Evolutionary conservation across 257 asterid genomes (phyloP).

Genomic region (Solanum arcanum): DNA sequence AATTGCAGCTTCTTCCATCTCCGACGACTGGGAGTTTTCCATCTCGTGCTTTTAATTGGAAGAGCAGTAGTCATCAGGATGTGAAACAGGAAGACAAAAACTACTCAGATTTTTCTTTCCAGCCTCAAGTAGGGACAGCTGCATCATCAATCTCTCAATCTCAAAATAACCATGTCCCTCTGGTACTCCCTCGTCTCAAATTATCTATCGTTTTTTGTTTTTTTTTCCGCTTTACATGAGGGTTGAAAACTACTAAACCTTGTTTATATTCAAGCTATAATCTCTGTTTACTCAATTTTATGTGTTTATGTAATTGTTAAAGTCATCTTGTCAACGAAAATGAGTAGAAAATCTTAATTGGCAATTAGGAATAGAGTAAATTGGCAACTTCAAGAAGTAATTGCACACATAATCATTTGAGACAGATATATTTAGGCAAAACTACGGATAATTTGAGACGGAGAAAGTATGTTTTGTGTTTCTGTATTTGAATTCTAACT

Average conservation of each 20-base stretch:
- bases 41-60: conserved; percentile 40
- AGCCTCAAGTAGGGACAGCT: conserved; percentile 8
- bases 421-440: not conserved
- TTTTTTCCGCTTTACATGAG: not conserved
- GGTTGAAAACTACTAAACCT: not conserved
- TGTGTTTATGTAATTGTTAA: not conserved
- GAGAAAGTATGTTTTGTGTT: not conserved
- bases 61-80: conserved; percentile 17
- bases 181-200: not conserved
- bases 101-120: conserved; percentile 55
- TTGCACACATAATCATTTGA: not conserved
- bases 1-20: conserved; percentile 70
- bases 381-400: not conserved
- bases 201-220: not conserved
- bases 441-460: not conserved
- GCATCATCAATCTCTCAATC: not conserved
- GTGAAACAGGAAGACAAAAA: conserved; percentile 31
- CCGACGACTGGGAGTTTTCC: conserved; percentile 83
- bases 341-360: not conserved
- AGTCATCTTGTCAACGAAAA: not conserved
- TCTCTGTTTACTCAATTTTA: not conserved
- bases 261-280: not conserved
- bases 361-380: not conserved
- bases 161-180: conserved; percentile 10
- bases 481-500: not conserved